phyloP scores from a whole-genome alignment of 139 green algal genomes.

The Trebouxia sp. region DNA sequence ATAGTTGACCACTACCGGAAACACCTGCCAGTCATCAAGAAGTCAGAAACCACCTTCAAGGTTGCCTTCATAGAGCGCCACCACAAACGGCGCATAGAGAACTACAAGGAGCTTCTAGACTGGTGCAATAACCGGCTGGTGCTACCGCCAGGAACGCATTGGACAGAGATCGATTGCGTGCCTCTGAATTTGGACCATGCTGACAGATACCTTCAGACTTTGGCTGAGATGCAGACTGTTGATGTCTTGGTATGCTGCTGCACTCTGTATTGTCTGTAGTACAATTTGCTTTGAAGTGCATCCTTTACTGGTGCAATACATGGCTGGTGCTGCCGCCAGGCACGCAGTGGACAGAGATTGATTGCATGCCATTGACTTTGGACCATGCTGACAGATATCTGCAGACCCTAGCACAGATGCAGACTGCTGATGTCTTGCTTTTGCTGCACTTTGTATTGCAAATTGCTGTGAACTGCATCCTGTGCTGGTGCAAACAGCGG shows the following conservation, averaged over 20 bases:
- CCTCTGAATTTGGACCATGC: conserved; percentile 15
- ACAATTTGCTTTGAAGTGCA: too few relatives aligned
- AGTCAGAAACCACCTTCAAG: background rate
- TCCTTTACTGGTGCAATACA: conserved; percentile 19
- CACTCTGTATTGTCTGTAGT: too few relatives aligned
- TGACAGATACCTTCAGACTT: background rate
- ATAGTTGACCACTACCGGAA: conserved; percentile 18
- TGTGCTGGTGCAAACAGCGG: conserved; percentile 23
- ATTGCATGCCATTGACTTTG: background rate
- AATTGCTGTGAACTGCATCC: too few relatives aligned
- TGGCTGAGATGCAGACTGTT: conserved; percentile 23
- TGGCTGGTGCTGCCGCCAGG: background rate
- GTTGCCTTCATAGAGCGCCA: conserved; percentile 26
- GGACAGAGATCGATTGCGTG: background rate
- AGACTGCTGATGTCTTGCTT: conserved; percentile 25
- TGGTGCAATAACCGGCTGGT: conserved; percentile 3
- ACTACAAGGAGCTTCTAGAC: conserved; percentile 21
- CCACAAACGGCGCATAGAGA: conserved; percentile 22
- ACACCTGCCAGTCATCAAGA: conserved; percentile 6
- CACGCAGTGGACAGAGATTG: background rate
- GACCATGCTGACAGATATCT: conserved; percentile 12
- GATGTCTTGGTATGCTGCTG: conserved; percentile 14
- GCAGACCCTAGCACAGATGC: background rate
- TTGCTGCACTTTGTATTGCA: too few relatives aligned
- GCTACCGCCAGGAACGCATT: background rate